Evolutionary conservation across 768 basidiomycete species (phyloP), one percentile per base, ranked within the genome.

Genomic region (Mrakia frigida): DNA sequence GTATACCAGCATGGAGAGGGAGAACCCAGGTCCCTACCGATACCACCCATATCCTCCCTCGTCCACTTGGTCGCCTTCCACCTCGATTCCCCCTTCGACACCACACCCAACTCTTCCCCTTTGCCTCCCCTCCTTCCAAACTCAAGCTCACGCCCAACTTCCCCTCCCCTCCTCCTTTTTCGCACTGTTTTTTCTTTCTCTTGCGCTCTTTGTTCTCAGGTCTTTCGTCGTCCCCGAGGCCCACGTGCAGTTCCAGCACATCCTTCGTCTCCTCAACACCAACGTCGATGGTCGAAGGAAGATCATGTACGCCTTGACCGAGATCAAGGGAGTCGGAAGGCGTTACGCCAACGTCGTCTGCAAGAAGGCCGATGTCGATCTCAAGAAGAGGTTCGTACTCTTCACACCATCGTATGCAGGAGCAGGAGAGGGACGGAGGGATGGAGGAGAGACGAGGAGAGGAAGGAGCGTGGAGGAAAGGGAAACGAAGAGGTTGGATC

Each of bases 281-380:
- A 98, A 98, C 87, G 97, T 99, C 80, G 96, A 98, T 85, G 97
- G 97, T 81, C 95, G 96, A 84, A 90, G 97, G 82, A 99, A 99
- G 87, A 91, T 99, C 85, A 98, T 85, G 84, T 98, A 94, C 85
- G 96, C 97, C 82, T 85, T 98, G 87, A 98, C 97, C 68, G 97
- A 99, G 87, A 99, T 99, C 88, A 98, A 98, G 88, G 97, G 97
- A 89, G 97, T 99, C 78, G 97, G 97, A 82, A 91, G 97, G 80
- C 92, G 97, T 73, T 99, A 98, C 86, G 90, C 97, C 83, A 98
- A 98, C 87, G 86, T 98, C 82, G 96, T 98, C 81, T 98, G 97
- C 90, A 98, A 98, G 87, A 99, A 99, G 88, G 97, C 97, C 78
- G 97, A 98, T 86, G 93, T 99, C 59, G 96, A 98, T 83, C 89